Evolutionary conservation across 2,329 filamentous ascomycete genomes (phyloP), one percentile per base, ranked within the genome.

Genomic region (Xylariaceae sp.): DNA sequence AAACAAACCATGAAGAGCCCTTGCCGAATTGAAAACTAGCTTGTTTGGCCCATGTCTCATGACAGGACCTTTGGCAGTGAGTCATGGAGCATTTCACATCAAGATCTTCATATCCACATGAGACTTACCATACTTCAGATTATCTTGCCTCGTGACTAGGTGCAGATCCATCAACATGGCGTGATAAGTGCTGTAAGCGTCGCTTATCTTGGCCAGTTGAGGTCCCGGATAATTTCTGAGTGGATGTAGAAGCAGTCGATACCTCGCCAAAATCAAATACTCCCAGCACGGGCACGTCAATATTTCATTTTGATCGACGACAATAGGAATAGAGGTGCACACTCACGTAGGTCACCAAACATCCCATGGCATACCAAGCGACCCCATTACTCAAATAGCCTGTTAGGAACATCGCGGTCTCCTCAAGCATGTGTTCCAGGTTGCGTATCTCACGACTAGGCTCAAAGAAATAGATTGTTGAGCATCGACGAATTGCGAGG

Each of bases 11-110:
- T 37, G 44, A 12, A 45, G 21, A 16, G 44, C 44, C 17, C n/a
- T 36, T 16, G 22, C 32, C 11, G 44, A 36, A 29, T 41, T 45
- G 22, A 45, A 45, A 11, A 40, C 37, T 17, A 45, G 44, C n/a
- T 32, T 25, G 22, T 45, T 45, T 16, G 44, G 44, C 7, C 19
- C 44, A 16, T 23, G 19, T 6, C 44, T 37, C 3, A 45, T n/a
- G 5, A 41, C 38, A 11, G 37, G 37, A 17, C 44, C 44, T 45
- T 16, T 12, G 6, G 19, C 17, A 11, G 22, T n/a, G 27, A 7
- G 37, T 21, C 6, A 6, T 4, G 29, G 20, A 4, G 5, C 23
- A 29, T 11, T 21, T 16, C n/a, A 14, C 16, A 27, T 32, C 21
- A n/a, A 16, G 10, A 22, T 20, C 4, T 5, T 20, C 17, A 17